Evolutionary conservation across 176 grass and related monocot genomes (phyloP).

Genomic region (Paspalum vaginatum): DNA sequence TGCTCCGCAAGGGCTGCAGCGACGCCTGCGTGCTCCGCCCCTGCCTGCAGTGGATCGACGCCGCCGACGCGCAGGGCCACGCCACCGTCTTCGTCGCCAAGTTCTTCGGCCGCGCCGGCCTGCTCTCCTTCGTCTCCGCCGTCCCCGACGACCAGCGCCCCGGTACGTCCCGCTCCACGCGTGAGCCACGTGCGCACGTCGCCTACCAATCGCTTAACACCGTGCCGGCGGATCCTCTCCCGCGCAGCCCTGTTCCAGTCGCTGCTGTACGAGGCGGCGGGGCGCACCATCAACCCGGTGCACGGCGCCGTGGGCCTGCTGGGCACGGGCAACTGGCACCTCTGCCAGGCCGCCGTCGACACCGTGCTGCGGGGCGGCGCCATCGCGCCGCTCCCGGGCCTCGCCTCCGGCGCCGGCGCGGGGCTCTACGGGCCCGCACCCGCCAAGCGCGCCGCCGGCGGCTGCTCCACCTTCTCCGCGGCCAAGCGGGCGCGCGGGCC

Average conservation of each 20-base stretch:
- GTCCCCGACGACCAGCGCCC: constrained; percentile 63
- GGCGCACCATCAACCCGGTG: constrained; percentile 83
- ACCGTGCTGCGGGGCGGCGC: constrained; percentile 79
- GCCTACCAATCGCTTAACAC: too few relatives aligned
- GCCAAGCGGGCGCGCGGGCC: constrained; percentile 44
- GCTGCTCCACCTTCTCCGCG: constrained; percentile 59
- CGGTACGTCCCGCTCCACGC: not conserved
- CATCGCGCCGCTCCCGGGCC: constrained; percentile 53
- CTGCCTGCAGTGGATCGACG: constrained; percentile 84
- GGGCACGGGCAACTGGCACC: constrained; percentile 68
- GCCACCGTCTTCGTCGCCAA: constrained; percentile 94
- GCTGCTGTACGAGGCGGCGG: constrained; percentile 78
- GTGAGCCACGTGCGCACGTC: too few relatives aligned
- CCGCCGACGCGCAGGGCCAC: constrained; percentile 76
- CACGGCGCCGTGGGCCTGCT: constrained; percentile 73
- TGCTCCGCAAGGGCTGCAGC: constrained; percentile 84
- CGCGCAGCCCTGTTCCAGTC: constrained; percentile 79
- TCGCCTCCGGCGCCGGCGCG: not conserved
- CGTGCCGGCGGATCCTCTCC: too few relatives aligned
- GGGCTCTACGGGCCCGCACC: constrained; percentile 33
- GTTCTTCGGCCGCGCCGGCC: constrained; percentile 86
- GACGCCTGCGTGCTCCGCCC: constrained; percentile 75
- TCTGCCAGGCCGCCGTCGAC: constrained; percentile 83
- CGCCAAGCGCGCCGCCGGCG: constrained; percentile 36
- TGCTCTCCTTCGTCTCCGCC: constrained; percentile 81